Evolutionary conservation across 257 asterid genomes (phyloP).

Genomic region (Scutellaria minor): DNA sequence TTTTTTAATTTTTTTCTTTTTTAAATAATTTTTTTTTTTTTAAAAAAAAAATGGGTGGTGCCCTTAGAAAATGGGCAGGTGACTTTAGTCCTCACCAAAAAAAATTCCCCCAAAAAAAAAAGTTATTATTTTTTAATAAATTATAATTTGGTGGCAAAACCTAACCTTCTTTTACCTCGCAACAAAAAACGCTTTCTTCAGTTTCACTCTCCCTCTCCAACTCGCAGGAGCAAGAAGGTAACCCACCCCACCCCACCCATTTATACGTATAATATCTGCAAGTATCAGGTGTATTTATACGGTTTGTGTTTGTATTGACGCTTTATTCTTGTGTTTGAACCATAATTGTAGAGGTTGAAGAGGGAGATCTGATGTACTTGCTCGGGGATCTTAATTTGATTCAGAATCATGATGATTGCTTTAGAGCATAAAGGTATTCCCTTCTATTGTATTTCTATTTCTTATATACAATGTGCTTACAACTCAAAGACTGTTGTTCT

Average conservation of each 20-base stretch:
- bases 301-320: conserved; percentile 29
- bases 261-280: background rate
- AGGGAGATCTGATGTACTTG: conserved; percentile 86
- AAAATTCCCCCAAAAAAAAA: background rate
- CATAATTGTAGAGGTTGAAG: conserved; percentile 46
- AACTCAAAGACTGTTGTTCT: background rate
- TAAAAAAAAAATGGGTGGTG: too few species aligned
- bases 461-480: conserved; percentile 7
- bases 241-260: conserved; percentile 1
- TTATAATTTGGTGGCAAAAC: conserved; percentile 26
- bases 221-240: conserved; percentile 41
- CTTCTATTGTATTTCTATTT: background rate
- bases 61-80: too few species aligned
- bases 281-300: background rate
- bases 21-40: too few species aligned
- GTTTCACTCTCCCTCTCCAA: conserved; percentile 47
- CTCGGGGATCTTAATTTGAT: conserved; percentile 64
- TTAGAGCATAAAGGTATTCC: conserved; percentile 66
- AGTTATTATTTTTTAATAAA: background rate
- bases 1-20: too few species aligned
- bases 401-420: conserved; percentile 67
- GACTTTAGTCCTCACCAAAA: too few species aligned
- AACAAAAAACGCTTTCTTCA: conserved; percentile 41
- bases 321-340: conserved; percentile 29
- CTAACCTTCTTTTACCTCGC: conserved; percentile 36